Conservation (phyloP, 1,284 basidiomycete genomes). For the Rhodotorula sp. region DNA sequence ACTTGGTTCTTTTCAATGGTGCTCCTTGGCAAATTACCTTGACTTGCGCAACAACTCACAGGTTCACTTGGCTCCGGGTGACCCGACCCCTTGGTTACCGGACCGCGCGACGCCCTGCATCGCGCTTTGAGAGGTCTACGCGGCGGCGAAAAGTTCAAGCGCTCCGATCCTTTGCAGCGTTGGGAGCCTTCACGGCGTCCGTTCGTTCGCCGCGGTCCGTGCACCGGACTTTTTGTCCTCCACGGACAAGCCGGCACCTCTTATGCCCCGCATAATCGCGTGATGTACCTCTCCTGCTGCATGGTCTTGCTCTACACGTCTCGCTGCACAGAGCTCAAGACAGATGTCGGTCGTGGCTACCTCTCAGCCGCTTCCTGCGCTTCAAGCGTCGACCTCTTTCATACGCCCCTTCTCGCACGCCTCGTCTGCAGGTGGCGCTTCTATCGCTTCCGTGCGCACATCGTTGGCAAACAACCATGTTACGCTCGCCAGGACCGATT, state of each 20-base stretch:
- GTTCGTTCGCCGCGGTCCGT: neutral
- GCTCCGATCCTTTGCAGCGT: no score
- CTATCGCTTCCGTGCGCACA: neutral
- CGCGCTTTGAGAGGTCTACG: no score
- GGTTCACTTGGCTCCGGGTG: no score
- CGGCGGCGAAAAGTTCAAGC: no score
- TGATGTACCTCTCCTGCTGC: neutral
- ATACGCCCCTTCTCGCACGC: neutral
- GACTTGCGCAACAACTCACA: no score
- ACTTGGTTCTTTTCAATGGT: no score
- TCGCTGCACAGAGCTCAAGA: neutral
- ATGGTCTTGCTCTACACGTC: neutral
- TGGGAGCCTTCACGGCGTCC: no score
- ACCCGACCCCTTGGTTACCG: no score
- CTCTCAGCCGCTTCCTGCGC: neutral
- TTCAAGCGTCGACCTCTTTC: neutral
- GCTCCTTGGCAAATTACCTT: no score
- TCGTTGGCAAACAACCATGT: neutral
- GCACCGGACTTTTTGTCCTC: neutral
- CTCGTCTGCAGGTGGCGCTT: neutral
- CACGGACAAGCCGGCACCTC: neutral
- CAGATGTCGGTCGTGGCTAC: neutral
- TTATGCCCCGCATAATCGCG: neutral
- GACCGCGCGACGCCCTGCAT: no score
- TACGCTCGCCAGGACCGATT: neutral